Evolutionary conservation across 2,329 filamentous ascomycete genomes (phyloP).

Genomic region (Calonectria henricotiae): DNA sequence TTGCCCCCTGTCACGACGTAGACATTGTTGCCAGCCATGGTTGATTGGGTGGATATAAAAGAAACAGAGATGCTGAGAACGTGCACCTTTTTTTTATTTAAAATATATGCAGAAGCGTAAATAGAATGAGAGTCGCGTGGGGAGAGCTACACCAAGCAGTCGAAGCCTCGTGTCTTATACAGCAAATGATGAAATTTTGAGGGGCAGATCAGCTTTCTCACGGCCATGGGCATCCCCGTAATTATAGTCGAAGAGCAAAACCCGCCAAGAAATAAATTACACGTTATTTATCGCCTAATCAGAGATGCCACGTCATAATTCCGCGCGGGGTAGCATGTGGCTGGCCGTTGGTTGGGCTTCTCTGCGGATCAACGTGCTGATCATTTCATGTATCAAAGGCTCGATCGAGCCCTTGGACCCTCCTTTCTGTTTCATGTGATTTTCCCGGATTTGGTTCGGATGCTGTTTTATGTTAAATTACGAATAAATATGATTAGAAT

Average conservation of each 20-base stretch:
- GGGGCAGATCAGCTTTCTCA: not conserved
- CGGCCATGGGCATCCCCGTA: not conserved
- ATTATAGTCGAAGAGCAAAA: not conserved
- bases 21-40: not conserved
- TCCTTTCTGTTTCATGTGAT: not conserved
- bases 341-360: not conserved
- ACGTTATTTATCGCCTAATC: slow-evolving; percentile 6
- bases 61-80: not conserved
- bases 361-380: not conserved
- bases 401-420: not conserved
- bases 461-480: not conserved
- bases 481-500: slow-evolving; percentile 4
- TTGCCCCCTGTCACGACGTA: slow-evolving; percentile 10
- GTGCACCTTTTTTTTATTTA: not conserved
- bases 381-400: not conserved
- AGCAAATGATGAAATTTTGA: not conserved
- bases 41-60: not conserved
- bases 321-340: slow-evolving; percentile 6
- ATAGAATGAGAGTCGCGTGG: not conserved
- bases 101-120: not conserved
- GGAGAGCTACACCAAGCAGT: not conserved
- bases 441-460: not conserved
- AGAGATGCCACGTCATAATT: not conserved
- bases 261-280: not conserved
- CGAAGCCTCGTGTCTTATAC: not conserved